Conservation (phyloP, 805 yeast genomes). For the Metschnikowia borealis region DNA sequence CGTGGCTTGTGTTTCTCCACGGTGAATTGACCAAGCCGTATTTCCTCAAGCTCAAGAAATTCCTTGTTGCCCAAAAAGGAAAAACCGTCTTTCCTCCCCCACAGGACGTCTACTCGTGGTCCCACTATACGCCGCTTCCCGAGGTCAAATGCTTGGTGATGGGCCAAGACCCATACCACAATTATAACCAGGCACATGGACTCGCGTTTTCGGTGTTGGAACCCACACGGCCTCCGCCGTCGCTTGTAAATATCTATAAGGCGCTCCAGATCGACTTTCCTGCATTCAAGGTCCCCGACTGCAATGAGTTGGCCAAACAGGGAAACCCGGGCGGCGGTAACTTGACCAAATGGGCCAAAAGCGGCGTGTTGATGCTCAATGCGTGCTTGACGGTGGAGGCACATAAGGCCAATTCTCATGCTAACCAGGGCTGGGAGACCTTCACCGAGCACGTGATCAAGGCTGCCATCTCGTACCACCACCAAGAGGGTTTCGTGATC, state of each 20-base stretch:
- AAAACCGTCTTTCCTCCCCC: conserved; percentile 74
- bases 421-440: conserved; percentile 86
- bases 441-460: conserved; percentile 74
- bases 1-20: conserved; percentile 74
- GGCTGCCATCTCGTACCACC: conserved; percentile 46
- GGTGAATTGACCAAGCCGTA: conserved; percentile 80
- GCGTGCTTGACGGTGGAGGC: conserved; percentile 89
- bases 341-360: conserved; percentile 76
- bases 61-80: conserved; percentile 48
- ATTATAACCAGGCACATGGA: conserved; percentile 91
- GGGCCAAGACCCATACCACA: conserved; percentile 98
- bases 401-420: conserved; percentile 89
- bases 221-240: conserved; percentile 79
- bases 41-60: conserved; percentile 67
- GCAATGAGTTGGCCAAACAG: conserved; percentile 16
- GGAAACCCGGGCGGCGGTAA: conserved; percentile 53
- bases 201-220: conserved; percentile 87
- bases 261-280: conserved; percentile 64
- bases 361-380: conserved; percentile 85
- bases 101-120: conserved; percentile 84
- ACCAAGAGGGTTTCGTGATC: conserved; percentile 54
- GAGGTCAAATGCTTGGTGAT: conserved; percentile 72
- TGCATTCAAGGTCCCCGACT: conserved; percentile 56
- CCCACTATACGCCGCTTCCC: conserved; percentile 73
- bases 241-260: conserved; percentile 82